These are phyloP conservation scores for Kwoniella europaea DNA, from an alignment of 768 basidiomycete genomes.

Conservation along the genomic window DNA sequence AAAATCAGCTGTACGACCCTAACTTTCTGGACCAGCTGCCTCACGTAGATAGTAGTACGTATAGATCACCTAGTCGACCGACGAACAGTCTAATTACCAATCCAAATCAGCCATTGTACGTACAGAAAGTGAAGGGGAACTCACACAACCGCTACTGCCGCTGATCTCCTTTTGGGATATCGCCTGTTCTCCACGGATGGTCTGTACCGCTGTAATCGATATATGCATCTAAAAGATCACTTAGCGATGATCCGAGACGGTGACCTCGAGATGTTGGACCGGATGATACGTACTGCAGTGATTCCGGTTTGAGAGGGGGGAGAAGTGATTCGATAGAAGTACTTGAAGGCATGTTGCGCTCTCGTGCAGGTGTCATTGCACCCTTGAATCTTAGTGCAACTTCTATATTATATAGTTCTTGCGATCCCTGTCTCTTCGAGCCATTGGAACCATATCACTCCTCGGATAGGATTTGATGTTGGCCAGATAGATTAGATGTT, in stretches of 20 bases:
- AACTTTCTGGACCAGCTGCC: too few species aligned
- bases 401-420: neutral
- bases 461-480: too few species aligned
- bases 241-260: neutral
- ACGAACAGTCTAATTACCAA: slow-evolving; percentile 66
- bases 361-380: neutral
- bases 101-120: neutral
- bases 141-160: slow-evolving; percentile 40
- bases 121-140: neutral
- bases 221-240: slow-evolving; percentile 26
- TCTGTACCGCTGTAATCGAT: slow-evolving; percentile 31
- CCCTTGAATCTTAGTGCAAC: neutral
- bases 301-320: slow-evolving; percentile 46
- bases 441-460: too few species aligned
- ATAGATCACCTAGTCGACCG: slow-evolving; percentile 79
- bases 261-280: neutral
- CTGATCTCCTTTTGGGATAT: slow-evolving; percentile 29
- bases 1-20: too few species aligned
- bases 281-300: slow-evolving; percentile 39
- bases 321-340: slow-evolving; percentile 35
- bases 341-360: slow-evolving; percentile 2
- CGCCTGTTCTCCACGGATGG: neutral
- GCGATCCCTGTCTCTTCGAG: too few species aligned
- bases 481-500: too few species aligned
- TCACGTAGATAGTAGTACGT: slow-evolving; percentile 68